Evolutionary conservation across 352 stramenopile genomes (phyloP).

Genomic region (Globisporangium uncinulatum): DNA sequence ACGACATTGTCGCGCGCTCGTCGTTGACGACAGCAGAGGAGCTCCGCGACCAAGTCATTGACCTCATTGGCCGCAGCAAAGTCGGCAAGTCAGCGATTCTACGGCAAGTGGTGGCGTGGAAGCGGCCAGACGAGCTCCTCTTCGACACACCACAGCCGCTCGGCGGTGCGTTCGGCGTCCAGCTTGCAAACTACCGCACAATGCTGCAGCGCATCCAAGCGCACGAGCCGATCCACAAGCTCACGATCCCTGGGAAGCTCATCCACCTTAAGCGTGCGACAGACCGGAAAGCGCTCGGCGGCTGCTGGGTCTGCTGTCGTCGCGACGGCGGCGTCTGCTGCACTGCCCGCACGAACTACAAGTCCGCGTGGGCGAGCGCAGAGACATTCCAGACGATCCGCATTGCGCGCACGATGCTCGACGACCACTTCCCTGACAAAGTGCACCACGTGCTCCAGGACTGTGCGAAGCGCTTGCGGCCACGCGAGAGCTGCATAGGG

Average conservation of each 20-base stretch:
- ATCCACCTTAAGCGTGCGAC: slow-evolving; percentile 70
- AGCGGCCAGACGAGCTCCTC: slow-evolving; percentile 68
- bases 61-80: slow-evolving; percentile 82
- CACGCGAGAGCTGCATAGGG: slow-evolving; percentile 20
- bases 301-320: slow-evolving; percentile 83
- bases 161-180: slow-evolving; percentile 39
- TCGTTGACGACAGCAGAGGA: slow-evolving; percentile 71
- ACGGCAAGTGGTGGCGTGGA: slow-evolving; percentile 74
- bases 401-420: slow-evolving; percentile 81
- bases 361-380: slow-evolving; percentile 57
- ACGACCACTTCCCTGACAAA: slow-evolving; percentile 87
- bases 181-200: slow-evolving; percentile 75
- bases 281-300: slow-evolving; percentile 19
- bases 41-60: slow-evolving; percentile 75
- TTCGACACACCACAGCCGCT: slow-evolving; percentile 27
- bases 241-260: slow-evolving; percentile 71
- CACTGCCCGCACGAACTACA: slow-evolving; percentile 78
- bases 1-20: slow-evolving; percentile 81
- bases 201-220: slow-evolving; percentile 82
- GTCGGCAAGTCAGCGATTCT: slow-evolving; percentile 80
- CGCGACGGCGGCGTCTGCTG: slow-evolving; percentile 74
- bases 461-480: slow-evolving; percentile 53
- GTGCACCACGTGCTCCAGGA: slow-evolving; percentile 84
- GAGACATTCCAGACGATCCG: slow-evolving; percentile 66
- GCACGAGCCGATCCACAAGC: slow-evolving; percentile 71